These are phyloP conservation scores for Pleurotus sapidus DNA, from an alignment of 768 basidiomycete species.

Conservation along the genomic window DNA sequence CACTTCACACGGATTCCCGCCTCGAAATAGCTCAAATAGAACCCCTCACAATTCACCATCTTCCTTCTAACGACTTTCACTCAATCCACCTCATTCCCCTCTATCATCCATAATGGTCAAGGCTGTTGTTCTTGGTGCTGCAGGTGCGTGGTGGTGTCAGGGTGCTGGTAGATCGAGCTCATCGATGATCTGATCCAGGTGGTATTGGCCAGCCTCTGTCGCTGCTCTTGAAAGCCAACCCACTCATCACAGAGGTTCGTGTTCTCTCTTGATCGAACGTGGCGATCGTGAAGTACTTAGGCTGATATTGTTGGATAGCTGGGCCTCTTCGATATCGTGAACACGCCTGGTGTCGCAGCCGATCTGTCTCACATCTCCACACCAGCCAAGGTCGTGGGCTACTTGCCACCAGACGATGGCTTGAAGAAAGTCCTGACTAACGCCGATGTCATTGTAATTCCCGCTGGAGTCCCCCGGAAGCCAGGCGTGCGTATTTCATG, in stretches of 20 bases:
- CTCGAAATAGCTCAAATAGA: background rate
- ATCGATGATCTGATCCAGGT: conserved; percentile 41
- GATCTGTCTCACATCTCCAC: conserved; percentile 95
- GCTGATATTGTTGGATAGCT: conserved; percentile 44
- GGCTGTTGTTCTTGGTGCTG: conserved; percentile 95
- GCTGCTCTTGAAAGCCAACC: conserved; percentile 86
- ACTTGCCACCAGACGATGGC: conserved; percentile 74
- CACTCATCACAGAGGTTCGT: conserved; percentile 71
- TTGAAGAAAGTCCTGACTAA: conserved; percentile 80
- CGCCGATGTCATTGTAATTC: conserved; percentile 91
- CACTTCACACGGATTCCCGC: conserved; percentile 7
- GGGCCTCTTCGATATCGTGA: conserved; percentile 92
- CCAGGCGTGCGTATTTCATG: conserved; percentile 64
- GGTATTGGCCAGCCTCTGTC: conserved; percentile 97
- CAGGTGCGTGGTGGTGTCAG: conserved; percentile 48
- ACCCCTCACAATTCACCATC: background rate
- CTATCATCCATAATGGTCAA: conserved; percentile 47
- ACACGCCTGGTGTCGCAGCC: conserved; percentile 94
- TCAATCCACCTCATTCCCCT: background rate
- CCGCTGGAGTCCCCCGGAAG: conserved; percentile 95
- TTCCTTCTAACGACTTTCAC: conserved; percentile 6
- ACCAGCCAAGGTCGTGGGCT: conserved; percentile 81
- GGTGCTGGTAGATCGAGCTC: conserved; percentile 7
- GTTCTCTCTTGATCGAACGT: background rate
- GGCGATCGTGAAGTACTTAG: conserved; percentile 2